Percentiles rank a stretch among this genome's conserved stretches.
Conservation (phyloP, 257 asterid species). For the Gentiana macrophylla region DNA sequence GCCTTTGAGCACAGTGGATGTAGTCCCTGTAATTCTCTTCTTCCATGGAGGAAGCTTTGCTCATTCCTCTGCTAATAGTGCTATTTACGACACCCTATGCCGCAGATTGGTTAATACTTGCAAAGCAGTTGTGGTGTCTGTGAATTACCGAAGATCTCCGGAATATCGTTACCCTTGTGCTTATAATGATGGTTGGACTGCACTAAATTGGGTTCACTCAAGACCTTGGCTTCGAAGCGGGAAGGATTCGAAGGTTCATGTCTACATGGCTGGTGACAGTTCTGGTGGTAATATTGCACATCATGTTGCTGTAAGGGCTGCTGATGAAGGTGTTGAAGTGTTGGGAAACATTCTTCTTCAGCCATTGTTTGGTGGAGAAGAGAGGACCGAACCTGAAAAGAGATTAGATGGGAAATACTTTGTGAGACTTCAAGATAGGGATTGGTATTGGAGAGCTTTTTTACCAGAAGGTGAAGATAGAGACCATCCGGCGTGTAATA, state of each 20-base stretch:
- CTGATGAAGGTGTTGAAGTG: conserved; percentile 43
- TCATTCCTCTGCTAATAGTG: conserved; percentile 80
- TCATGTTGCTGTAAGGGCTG: conserved; percentile 64
- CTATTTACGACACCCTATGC: conserved; percentile 73
- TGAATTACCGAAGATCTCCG: conserved; percentile 68
- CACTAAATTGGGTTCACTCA: conserved; percentile 65
- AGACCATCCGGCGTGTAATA: conserved; percentile 83
- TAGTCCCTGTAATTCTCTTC: conserved; percentile 66
- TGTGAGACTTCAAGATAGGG: conserved; percentile 59
- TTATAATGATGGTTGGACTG: conserved; percentile 78
- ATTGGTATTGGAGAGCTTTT: conserved; percentile 89
- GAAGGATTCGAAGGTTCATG: conserved; percentile 32
- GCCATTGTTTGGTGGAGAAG: conserved; percentile 68
- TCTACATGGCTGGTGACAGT: conserved; percentile 66
- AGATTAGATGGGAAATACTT: conserved; percentile 64
- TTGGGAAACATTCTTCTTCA: conserved; percentile 63
- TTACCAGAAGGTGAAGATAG: conserved; percentile 69
- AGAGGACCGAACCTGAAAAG: conserved; percentile 58
- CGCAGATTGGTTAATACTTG: conserved; percentile 67
- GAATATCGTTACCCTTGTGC: conserved; percentile 74
- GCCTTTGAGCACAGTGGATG: conserved; percentile 39
- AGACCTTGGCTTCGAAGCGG: conserved; percentile 62
- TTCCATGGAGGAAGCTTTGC: conserved; percentile 92
- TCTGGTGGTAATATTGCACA: conserved; percentile 86
- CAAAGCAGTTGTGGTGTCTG: conserved; percentile 66